Evolutionary conservation across 73 alveolate species (phyloP).

Genomic region (Durusdinium trenchii): DNA sequence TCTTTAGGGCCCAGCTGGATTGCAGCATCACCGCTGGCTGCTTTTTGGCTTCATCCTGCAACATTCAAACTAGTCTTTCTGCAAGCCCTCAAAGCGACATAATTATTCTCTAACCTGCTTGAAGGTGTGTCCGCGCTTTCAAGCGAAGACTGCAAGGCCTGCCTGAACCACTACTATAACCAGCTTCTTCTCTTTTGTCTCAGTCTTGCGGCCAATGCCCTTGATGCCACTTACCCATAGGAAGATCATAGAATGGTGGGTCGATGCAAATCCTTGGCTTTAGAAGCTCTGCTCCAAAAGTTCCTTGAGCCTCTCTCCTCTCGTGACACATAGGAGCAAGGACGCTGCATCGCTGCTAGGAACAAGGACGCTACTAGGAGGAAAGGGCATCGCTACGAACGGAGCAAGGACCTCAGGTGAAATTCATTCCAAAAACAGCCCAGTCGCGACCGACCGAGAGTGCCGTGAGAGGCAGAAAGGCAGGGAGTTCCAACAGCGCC

Average conservation of each 20-base stretch:
- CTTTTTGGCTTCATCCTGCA: constrained; percentile 72
- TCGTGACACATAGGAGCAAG: too few relatives aligned
- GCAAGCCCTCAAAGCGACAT: too few relatives aligned
- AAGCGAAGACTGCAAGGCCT: not conserved
- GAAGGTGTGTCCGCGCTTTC: not conserved
- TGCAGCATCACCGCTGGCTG: constrained; percentile 83
- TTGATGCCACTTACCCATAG: constrained; percentile 82
- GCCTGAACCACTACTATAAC: constrained; percentile 79
- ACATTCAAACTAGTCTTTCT: not conserved
- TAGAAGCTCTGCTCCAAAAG: not conserved
- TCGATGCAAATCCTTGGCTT: constrained; percentile 64
- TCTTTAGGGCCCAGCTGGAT: constrained; percentile 50
- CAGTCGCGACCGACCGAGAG: constrained; percentile 75
- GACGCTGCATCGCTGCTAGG: too few relatives aligned
- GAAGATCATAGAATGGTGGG: constrained; percentile 83
- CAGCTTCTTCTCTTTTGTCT: not conserved
- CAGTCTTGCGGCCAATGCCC: constrained; percentile 40
- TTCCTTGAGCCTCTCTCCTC: too few relatives aligned
- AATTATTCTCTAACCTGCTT: not conserved
- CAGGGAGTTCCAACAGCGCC: constrained; percentile 67
- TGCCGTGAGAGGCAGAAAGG: constrained; percentile 86
- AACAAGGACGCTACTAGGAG: too few relatives aligned
- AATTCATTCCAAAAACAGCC: not conserved
- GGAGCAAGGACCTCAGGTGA: too few relatives aligned
- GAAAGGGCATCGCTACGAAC: too few relatives aligned